Evolutionary conservation across 176 grass and related monocot genomes (phyloP).

Genomic region (Oryza longistaminata): DNA sequence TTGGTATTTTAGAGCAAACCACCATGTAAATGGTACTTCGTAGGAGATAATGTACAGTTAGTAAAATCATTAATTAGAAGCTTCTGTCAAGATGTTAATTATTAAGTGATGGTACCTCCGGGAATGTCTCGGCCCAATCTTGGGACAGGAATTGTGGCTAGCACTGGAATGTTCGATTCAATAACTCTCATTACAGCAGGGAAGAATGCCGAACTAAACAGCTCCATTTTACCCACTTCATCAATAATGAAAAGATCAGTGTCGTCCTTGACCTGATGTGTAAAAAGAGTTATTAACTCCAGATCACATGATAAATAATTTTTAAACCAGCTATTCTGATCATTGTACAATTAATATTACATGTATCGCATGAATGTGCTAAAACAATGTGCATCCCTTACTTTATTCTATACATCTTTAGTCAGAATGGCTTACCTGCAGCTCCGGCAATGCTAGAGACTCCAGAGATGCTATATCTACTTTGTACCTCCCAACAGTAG

Average conservation of each 20-base stretch:
- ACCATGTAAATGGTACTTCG: not conserved
- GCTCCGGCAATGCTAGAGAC: constrained; percentile 74
- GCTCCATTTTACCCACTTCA: constrained; percentile 97
- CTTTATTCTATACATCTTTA: not conserved
- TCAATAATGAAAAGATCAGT: constrained; percentile 90
- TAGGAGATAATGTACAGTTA: not conserved
- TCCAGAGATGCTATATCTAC: constrained; percentile 85
- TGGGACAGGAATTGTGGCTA: constrained; percentile 72
- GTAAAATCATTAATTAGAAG: not conserved
- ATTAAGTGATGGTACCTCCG: constrained; percentile 52
- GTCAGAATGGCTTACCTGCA: constrained; percentile 57
- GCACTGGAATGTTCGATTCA: constrained; percentile 72
- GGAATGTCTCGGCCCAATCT: constrained; percentile 82
- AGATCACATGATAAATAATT: not conserved
- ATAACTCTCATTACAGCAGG: constrained; percentile 85
- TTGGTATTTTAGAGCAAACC: not conserved
- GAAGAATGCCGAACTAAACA: constrained; percentile 82
- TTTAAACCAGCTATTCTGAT: not conserved
- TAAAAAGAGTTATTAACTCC: constrained; percentile 22
- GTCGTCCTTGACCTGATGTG: constrained; percentile 69
- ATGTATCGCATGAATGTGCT: not conserved
- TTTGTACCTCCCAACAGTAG: constrained; percentile 90
- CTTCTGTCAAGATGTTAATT: not conserved
- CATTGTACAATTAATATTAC: not conserved
- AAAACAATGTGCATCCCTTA: not conserved